Percentiles rank a stretch among this genome's conserved stretches.
Conservation (phyloP, 2,329 filamentous ascomycete species). For the Sporothrix phasma region DNA sequence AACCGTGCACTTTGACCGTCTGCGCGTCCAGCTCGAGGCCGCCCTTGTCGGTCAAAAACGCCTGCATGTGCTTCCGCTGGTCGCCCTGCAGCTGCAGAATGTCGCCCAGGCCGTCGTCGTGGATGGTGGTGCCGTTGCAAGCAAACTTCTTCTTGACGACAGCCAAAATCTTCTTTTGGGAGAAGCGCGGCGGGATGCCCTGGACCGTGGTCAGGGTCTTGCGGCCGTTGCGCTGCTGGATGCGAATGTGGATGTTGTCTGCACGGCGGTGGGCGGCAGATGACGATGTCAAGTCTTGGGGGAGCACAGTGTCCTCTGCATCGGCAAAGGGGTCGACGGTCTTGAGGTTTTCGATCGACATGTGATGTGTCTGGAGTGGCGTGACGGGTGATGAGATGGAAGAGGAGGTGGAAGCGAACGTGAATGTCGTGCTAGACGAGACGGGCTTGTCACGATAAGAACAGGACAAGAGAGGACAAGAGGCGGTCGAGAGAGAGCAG, state of each 20-base stretch:
- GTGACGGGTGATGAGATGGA: not conserved
- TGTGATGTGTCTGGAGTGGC: conserved; percentile 27
- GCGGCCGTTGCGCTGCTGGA: conserved; percentile 99
- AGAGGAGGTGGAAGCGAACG: no score
- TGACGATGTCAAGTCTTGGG: conserved; percentile 61
- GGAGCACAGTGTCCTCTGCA: conserved; percentile 70
- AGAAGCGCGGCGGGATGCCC: conserved; percentile 96
- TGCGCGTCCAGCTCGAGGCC: conserved; percentile 88
- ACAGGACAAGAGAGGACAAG: not conserved
- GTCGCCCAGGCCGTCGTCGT: conserved; percentile 91
- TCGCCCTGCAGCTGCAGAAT: conserved; percentile 87
- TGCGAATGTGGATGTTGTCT: conserved; percentile 98
- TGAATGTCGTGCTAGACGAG: not conserved
- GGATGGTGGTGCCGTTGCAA: conserved; percentile 92
- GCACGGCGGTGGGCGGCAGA: conserved; percentile 72
- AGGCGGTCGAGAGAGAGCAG: not conserved
- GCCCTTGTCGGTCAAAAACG: conserved; percentile 91
- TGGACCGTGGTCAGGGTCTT: conserved; percentile 99
- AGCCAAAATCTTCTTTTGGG: conserved; percentile 99
- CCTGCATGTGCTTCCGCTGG: conserved; percentile 96
- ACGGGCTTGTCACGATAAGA: not conserved
- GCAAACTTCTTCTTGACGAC: conserved; percentile 99
- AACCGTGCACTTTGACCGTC: conserved; percentile 84
- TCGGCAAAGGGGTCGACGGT: conserved; percentile 99
- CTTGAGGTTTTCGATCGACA: conserved; percentile 98